Conservation (phyloP, 164 flowering plant genomes). For the Warburgia ugandensis region DNA sequence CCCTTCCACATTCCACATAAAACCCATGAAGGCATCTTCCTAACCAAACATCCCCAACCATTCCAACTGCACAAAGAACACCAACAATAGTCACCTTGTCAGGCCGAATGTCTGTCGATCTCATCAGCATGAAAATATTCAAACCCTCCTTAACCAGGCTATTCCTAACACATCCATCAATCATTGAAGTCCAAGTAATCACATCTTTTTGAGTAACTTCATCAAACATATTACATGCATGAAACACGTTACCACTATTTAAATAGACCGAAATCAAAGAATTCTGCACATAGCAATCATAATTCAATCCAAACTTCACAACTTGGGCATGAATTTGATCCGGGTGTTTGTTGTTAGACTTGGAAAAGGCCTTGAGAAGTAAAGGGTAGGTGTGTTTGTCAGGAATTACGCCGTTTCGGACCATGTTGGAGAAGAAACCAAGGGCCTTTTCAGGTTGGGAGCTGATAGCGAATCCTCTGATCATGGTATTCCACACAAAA, state of each 20-base stretch:
- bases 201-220: slow-evolving; percentile 22
- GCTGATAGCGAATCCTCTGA: slow-evolving; percentile 15
- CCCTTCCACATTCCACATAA: slow-evolving; percentile 23
- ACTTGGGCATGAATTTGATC: slow-evolving; percentile 23
- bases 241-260: slow-evolving; percentile 13
- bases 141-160: slow-evolving; percentile 14
- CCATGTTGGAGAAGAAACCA: slow-evolving; percentile 17
- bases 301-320: slow-evolving; percentile 23
- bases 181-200: slow-evolving; percentile 29
- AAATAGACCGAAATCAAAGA: slow-evolving; percentile 20
- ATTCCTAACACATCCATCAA: slow-evolving; percentile 29
- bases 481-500: slow-evolving; percentile 20
- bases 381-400: slow-evolving; percentile 28
- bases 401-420: slow-evolving; percentile 17
- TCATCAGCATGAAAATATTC: slow-evolving; percentile 29
- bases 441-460: slow-evolving; percentile 18
- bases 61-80: slow-evolving; percentile 27
- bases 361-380: slow-evolving; percentile 25
- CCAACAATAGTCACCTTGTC: slow-evolving; percentile 28
- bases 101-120: slow-evolving; percentile 9
- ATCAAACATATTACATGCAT: slow-evolving; percentile 26
- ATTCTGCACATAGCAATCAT: slow-evolving; percentile 23
- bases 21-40: slow-evolving; percentile 34
- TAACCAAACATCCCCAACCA: slow-evolving; percentile 20
- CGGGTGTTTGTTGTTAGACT: slow-evolving; percentile 12